Percentiles rank a stretch among this genome's conserved stretches.
Conservation (phyloP, 1,284 basidiomycete genomes). For the Laetiporus sulphureus region DNA sequence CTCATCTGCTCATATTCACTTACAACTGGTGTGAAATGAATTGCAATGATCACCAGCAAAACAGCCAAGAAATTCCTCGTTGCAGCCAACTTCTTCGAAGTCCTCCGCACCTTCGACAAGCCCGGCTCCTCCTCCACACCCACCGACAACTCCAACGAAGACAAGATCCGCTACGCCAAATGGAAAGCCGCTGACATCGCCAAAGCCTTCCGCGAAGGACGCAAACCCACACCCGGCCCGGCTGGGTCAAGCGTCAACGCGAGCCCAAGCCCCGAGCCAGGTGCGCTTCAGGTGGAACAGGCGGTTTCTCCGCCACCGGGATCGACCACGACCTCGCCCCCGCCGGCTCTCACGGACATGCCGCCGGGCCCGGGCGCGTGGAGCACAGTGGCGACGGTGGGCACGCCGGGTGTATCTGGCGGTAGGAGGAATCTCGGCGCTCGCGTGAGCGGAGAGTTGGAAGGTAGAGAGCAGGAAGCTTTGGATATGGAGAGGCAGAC, state of each 20-base stretch:
- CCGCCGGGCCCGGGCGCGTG: conserved; percentile 43
- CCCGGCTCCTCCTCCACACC: conserved; percentile 36
- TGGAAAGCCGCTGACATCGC: conserved; percentile 91
- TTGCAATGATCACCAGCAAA: conserved; percentile 38
- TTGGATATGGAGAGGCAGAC: conserved; percentile 3
- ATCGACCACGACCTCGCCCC: conserved; percentile 10
- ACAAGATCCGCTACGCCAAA: conserved; percentile 84
- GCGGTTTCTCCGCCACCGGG: not conserved
- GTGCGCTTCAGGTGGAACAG: too few species aligned
- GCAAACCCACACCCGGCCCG: conserved; percentile 62
- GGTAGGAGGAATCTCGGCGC: conserved; percentile 1
- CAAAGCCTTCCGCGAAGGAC: conserved; percentile 84
- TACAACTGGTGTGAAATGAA: too few species aligned
- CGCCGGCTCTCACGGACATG: conserved; percentile 12
- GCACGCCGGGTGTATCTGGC: too few species aligned
- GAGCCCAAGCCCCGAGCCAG: too few species aligned
- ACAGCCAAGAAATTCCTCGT: conserved; percentile 89
- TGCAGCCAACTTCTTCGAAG: conserved; percentile 82
- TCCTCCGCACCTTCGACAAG: conserved; percentile 71
- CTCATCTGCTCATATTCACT: conserved; percentile 1
- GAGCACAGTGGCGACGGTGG: conserved; percentile 63
- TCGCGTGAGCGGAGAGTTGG: conserved; percentile 21
- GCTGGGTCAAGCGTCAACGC: conserved; percentile 33
- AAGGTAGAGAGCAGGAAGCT: conserved; percentile 14
- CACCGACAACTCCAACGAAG: conserved; percentile 24